Percentiles rank a stretch among this genome's conserved stretches.
Conservation (phyloP, 129 eudicot species). For the Chrysanthemum seticuspe region DNA sequence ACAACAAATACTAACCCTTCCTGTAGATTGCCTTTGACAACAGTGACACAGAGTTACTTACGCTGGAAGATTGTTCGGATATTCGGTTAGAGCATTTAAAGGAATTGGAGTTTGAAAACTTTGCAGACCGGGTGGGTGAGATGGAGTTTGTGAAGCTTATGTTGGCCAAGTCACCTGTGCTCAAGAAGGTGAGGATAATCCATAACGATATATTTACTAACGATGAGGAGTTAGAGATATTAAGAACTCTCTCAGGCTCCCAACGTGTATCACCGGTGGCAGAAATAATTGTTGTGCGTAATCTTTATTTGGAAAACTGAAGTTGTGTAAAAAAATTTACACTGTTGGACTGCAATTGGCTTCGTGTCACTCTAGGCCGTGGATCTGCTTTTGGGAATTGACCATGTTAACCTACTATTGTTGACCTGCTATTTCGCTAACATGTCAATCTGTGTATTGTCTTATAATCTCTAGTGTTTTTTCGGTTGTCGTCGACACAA, state of each 20-base stretch:
- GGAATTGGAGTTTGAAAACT: not conserved
- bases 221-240: not conserved
- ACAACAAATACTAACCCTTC: not conserved
- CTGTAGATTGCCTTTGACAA: not conserved
- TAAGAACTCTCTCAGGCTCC: not conserved
- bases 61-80: constrained; percentile 4
- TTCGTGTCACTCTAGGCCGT: not conserved
- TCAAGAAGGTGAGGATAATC: not conserved
- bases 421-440: no score
- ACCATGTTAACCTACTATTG: no score
- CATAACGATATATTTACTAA: not conserved
- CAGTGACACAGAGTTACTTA: not conserved
- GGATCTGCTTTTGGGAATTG: not conserved
- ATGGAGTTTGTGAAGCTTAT: constrained; percentile 18
- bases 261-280: constrained; percentile 3
- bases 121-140: not conserved
- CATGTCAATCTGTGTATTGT: no score
- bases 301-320: not conserved
- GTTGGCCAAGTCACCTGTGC: constrained; percentile 16
- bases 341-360: not conserved
- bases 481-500: no score
- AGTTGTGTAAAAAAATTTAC: not conserved
- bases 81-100: constrained; percentile 5
- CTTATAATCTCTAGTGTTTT: no score
- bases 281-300: not conserved